Base-by-base conservation (phyloP, 257 asterid genomes). In the Mentha longifolia region DNA sequence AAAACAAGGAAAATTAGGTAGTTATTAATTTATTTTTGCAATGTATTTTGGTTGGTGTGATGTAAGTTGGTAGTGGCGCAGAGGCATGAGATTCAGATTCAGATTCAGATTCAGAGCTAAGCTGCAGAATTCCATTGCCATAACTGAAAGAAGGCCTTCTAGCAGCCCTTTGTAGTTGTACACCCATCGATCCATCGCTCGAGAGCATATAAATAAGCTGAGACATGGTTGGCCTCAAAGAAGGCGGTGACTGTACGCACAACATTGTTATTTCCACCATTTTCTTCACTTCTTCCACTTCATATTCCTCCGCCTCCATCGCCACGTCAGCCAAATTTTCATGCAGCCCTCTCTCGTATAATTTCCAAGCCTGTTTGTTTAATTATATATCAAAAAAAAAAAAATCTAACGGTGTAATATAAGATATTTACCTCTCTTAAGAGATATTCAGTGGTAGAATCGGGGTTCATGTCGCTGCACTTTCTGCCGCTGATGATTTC, bases 401-500 rank as follows among this genome's bases (percentile, higher is more conserved):
- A 37, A 4, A 8, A n/a, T n/a, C n/a, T n/a, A n/a, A n/a, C n/a
- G n/a, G n/a, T n/a, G n/a, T n/a, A n/a, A n/a, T n/a, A n/a, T n/a
- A n/a, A n/a, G n/a, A n/a, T n/a, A 37, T 37, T 55, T 69, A 86
- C 97, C 85, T 81, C 81, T 77, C 83, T 85, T 41, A 89, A 88
- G 54, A 91, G 89, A 79, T 80, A 89, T 7, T 78, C 87, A 9
- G 87, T 61, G 68, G 65, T 80, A 3, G 89, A 78, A 60, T 85
- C 90, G 11, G 45, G 39, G 6, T 71, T 66, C 75, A 82, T 25
- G 67, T 86, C 89, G 7, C 47, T 78, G 80, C 88, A 66, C 54
- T 80, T 85, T 74, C 87, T 76, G 35, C 97, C 97, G 19, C 95
- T 89, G 65, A 91, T 66, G 60, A 84, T 80, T 74, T 91, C 97